Percentiles rank a stretch among this genome's conserved stretches.
phyloP scores from a whole-genome alignment of 805 yeast species.

The Yamadazyma paraphyllophila region DNA sequence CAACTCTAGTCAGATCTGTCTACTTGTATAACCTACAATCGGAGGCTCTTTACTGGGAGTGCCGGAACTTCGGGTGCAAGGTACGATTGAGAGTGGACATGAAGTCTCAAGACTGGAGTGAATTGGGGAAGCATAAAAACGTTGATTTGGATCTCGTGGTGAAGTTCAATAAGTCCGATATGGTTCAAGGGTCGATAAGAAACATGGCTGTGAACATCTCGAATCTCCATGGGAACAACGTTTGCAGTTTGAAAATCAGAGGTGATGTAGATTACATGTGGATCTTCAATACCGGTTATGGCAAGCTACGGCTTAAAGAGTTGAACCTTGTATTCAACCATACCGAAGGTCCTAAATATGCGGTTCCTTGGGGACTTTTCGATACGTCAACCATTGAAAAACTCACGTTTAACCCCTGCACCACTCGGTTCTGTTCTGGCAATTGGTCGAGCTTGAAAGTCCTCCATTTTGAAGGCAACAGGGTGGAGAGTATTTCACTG shows the following conservation, averaged over 20 bases:
- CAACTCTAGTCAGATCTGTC: background rate
- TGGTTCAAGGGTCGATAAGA: background rate
- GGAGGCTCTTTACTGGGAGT: background rate
- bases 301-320: constrained; percentile 1
- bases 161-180: background rate
- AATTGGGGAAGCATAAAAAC: background rate
- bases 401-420: background rate
- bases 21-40: background rate
- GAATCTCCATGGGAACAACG: background rate
- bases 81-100: constrained; percentile 1
- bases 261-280: background rate
- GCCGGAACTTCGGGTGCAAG: background rate
- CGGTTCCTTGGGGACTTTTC: background rate
- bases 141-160: constrained; percentile 1
- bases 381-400: constrained; percentile 3
- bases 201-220: background rate
- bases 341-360: background rate
- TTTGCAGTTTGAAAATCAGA: background rate
- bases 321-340: background rate
- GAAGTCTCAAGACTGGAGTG: background rate
- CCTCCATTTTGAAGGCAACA: background rate
- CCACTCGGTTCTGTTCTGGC: background rate
- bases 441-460: background rate
- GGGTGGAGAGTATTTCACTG: background rate
- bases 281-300: constrained; percentile 1